Evolutionary conservation across 176 grass and related monocot species (phyloP).

Genomic region (Phoenix roebelenii): DNA sequence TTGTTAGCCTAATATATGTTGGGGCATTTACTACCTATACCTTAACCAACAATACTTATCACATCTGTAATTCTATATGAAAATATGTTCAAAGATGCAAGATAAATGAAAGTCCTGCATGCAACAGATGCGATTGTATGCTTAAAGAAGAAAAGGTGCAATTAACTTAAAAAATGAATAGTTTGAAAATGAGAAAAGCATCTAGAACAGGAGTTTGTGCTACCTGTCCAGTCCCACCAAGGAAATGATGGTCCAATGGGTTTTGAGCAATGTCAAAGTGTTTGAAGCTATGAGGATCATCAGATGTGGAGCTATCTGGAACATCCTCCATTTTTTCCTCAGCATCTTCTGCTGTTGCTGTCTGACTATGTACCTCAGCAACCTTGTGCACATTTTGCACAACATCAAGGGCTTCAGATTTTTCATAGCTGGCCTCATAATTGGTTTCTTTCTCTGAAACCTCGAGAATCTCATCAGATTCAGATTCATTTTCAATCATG

Average conservation of each 20-base stretch:
- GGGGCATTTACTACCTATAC: too few relatives aligned
- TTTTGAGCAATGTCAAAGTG: conserved; percentile 85
- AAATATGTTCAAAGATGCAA: too few relatives aligned
- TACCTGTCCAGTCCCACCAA: conserved; percentile 46
- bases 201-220: conserved; percentile 2
- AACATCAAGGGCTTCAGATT: conserved; percentile 45
- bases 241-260: conserved; percentile 71
- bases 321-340: conserved; percentile 25
- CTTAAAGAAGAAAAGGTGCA: too few relatives aligned
- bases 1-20: conserved; percentile 4
- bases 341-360: conserved; percentile 10
- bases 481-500: conserved; percentile 41
- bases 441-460: conserved; percentile 39
- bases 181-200: too few relatives aligned
- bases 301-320: conserved; percentile 19
- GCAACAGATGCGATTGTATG: too few relatives aligned
- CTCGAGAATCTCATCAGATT: conserved; percentile 33
- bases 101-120: too few relatives aligned
- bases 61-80: too few relatives aligned
- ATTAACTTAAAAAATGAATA: too few relatives aligned
- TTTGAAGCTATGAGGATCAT: conserved; percentile 48
- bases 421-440: conserved; percentile 11
- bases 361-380: conserved; percentile 16
- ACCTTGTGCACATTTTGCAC: not conserved
- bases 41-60: too few relatives aligned